Evolutionary conservation across 176 grass and related monocot species (phyloP).

Genomic region (Carex littledalei): DNA sequence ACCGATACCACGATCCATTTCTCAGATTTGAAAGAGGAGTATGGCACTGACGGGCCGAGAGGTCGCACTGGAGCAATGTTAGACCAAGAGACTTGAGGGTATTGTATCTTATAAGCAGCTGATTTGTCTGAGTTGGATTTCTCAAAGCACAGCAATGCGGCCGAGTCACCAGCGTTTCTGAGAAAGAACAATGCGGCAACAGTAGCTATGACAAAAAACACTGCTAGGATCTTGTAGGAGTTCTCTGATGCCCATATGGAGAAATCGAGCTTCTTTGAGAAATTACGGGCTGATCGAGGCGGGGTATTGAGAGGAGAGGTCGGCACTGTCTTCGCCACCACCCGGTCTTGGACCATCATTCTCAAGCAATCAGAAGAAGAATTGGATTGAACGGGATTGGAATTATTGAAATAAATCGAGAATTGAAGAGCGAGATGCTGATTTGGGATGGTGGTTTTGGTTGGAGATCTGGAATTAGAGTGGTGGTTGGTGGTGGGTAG

Average conservation of each 20-base stretch:
- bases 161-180: conserved; percentile 62
- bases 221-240: conserved; percentile 62
- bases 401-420: not conserved
- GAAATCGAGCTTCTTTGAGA: conserved; percentile 91
- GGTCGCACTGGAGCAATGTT: conserved; percentile 43
- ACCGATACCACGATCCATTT: conserved; percentile 92
- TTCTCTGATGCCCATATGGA: conserved; percentile 70
- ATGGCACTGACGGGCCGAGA: conserved; percentile 21
- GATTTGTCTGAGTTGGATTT: conserved; percentile 21
- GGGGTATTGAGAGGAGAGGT: not conserved
- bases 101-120: conserved; percentile 37
- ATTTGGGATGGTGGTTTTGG: not conserved
- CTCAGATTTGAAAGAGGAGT: conserved; percentile 73
- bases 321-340: not conserved
- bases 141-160: conserved; percentile 75
- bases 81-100: conserved; percentile 65
- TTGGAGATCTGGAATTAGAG: conserved; percentile 39
- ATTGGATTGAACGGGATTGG: conserved; percentile 15
- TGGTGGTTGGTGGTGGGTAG: conserved; percentile 42
- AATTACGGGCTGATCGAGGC: conserved; percentile 20
- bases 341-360: conserved; percentile 84
- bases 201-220: conserved; percentile 52
- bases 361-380: not conserved
- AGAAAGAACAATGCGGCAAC: conserved; percentile 85
- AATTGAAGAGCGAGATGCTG: not conserved